phyloP scores from a whole-genome alignment of 208 protist genomes.

The Trypanosoma platydactyli region DNA sequence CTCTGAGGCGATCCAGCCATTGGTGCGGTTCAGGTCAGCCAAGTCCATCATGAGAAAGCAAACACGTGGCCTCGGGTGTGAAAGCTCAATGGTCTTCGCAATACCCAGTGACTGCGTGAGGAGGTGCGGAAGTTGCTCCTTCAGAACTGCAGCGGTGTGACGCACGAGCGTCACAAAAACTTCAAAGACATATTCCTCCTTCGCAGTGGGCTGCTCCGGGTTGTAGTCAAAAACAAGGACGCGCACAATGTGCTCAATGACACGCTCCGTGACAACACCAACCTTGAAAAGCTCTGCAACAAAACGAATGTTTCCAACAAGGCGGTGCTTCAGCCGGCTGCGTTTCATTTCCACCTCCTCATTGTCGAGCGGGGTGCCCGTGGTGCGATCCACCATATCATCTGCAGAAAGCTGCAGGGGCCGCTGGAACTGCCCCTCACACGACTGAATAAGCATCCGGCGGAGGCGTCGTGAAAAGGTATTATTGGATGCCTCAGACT shows the following conservation, averaged over 20 bases:
- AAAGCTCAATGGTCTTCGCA: constrained; percentile 56
- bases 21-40: constrained; percentile 49
- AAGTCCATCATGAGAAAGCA: constrained; percentile 87
- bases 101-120: constrained; percentile 55
- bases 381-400: constrained; percentile 71
- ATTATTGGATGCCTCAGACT: constrained; percentile 50
- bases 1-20: constrained; percentile 46
- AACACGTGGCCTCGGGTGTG: constrained; percentile 67
- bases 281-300: constrained; percentile 82
- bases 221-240: constrained; percentile 63
- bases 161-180: constrained; percentile 68
- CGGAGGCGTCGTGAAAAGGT: constrained; percentile 68
- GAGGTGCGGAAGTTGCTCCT: constrained; percentile 35
- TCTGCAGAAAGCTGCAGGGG: constrained; percentile 69
- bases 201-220: constrained; percentile 38
- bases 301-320: constrained; percentile 87
- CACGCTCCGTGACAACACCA: constrained; percentile 51
- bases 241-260: constrained; percentile 71
- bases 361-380: constrained; percentile 47
- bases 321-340: constrained; percentile 63
- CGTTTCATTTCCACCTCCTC: constrained; percentile 79
- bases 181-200: constrained; percentile 79
- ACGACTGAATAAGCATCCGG: constrained; percentile 52
- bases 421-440: constrained; percentile 68
- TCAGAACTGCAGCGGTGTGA: constrained; percentile 40